phyloP scores from a whole-genome alignment of 495 filamentous ascomycete species.

The Cercophora newfieldiana region DNA sequence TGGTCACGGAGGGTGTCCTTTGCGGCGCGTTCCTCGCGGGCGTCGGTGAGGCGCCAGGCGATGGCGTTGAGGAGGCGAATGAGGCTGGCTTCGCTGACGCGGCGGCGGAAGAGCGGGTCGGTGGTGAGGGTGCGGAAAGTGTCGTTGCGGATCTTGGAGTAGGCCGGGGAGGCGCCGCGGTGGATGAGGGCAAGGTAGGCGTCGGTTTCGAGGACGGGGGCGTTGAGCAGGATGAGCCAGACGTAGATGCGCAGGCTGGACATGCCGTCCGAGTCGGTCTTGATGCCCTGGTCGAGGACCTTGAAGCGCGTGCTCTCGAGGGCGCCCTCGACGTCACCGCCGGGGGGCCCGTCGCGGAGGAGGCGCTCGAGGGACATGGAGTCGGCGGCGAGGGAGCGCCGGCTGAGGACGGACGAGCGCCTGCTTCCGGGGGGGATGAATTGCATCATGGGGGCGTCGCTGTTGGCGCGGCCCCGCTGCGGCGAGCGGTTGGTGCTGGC shows the following conservation, averaged over 20 bases:
- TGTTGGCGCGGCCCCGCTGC: conserved; percentile 70
- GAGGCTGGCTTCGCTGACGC: conserved; percentile 91
- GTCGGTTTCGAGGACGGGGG: conserved; percentile 79
- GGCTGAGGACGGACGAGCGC: conserved; percentile 55
- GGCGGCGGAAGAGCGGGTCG: conserved; percentile 90
- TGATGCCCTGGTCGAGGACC: conserved; percentile 75
- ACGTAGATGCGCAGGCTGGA: conserved; percentile 93
- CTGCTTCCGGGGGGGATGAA: conserved; percentile 33
- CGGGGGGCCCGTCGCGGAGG: conserved; percentile 70
- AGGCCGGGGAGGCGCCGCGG: conserved; percentile 88
- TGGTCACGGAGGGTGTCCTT: conserved; percentile 10
- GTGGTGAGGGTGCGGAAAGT: conserved; percentile 95
- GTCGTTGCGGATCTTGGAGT: conserved; percentile 97
- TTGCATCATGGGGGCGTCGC: conserved; percentile 58
- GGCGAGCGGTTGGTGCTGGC: conserved; percentile 48
- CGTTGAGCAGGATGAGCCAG: conserved; percentile 89
- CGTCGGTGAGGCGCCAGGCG: conserved; percentile 89
- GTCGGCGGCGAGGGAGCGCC: conserved; percentile 55
- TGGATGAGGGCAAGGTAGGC: conserved; percentile 87
- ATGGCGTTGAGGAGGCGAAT: conserved; percentile 96
- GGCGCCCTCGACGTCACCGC: conserved; percentile 63
- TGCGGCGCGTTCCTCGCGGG: conserved; percentile 50
- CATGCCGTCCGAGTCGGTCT: conserved; percentile 88
- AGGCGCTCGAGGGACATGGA: conserved; percentile 65
- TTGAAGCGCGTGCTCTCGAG: conserved; percentile 74